Base-by-base conservation (phyloP, 2,329 filamentous ascomycete genomes). In the Claviceps sp. region DNA sequence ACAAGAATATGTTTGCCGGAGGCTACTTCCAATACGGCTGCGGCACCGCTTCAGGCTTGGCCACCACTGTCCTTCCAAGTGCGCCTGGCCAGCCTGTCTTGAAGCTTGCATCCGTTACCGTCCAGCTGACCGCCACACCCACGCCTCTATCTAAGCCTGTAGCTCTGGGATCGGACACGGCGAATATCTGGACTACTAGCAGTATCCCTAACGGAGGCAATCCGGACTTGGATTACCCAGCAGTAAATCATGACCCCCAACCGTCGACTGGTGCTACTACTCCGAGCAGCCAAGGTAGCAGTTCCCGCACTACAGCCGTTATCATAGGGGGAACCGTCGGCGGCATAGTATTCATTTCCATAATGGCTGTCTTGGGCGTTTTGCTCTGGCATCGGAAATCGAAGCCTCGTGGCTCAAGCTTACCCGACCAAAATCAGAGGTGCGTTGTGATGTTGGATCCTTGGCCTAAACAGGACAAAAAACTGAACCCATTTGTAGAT, bases 1-100 rank as follows among this genome's bases (percentile, higher is more conserved):
- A 77, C 63, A 70, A 63, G 56, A 81, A 82, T 58, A 59, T 66
- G 8, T 82, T 74, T 54, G 73, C 72, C 0, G 77, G 76, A 13
- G 78, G 77, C 2, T 77, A 69, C 58, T 77, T 66, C 49, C 78
- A 81, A 62, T 81, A 69, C 50, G 78, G 78, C 1, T 82, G 78
- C 56, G 78, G 77, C 18, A 61, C 64, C 9, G 71, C 70, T 1
- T 72, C 74, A 30, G 63, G 65, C 30, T 56, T 76, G 54, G 77
- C 69, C 2, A 74, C 73, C 1, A 73, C 67, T 1, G 77, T 81
- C 9, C 63, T 67, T 24, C 67, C 69, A 26, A 70, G 70, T 2
- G 74, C 73, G 5, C 65, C 69, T 4, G 76, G 76, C 14, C 58
- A 69, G 44, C 52, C 55, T 8, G 52, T 57, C 3, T 48, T 70